These are phyloP conservation scores for Nepenthes mirabilis DNA, from an alignment of 148 eudicot genomes.

Conservation along the genomic window DNA sequence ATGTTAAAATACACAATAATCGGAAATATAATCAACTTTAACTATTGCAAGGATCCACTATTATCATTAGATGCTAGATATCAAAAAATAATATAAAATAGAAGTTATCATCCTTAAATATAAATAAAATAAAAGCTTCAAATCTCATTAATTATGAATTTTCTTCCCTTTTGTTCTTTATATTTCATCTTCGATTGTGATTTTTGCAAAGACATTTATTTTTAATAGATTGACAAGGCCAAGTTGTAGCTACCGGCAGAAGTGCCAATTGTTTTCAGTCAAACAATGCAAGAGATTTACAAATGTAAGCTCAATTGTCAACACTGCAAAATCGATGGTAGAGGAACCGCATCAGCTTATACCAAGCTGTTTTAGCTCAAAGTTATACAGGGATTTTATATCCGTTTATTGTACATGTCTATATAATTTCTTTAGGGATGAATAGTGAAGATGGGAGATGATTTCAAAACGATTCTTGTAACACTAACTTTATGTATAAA, in stretches of 20 bases:
- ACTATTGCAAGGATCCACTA: too few species aligned
- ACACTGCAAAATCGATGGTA: slow-evolving; percentile 16
- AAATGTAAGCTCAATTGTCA: slow-evolving; percentile 28
- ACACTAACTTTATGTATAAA: slow-evolving; percentile 19
- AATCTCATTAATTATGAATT: too few species aligned
- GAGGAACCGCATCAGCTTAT: slow-evolving; percentile 43
- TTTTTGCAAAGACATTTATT: too few species aligned
- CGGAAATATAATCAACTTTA: too few species aligned
- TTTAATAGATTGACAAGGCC: background rate
- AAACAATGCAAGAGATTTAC: slow-evolving; percentile 25
- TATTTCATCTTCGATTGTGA: too few species aligned
- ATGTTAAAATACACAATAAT: too few species aligned
- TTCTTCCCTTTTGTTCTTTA: too few species aligned
- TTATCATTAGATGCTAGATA: too few species aligned
- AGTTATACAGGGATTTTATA: slow-evolving; percentile 37
- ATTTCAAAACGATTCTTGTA: slow-evolving; percentile 45
- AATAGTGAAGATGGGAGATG: slow-evolving; percentile 41
- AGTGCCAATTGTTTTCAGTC: slow-evolving; percentile 24
- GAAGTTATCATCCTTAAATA: too few species aligned
- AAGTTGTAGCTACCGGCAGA: slow-evolving; percentile 1
- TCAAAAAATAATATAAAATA: too few species aligned
- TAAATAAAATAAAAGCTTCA: too few species aligned
- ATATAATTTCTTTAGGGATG: slow-evolving; percentile 38
- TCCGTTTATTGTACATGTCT: slow-evolving; percentile 18
- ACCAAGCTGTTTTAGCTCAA: slow-evolving; percentile 45